Base-by-base conservation (phyloP, 202 grass and related monocot species). In the Dendrocalamus latiflorus region DNA sequence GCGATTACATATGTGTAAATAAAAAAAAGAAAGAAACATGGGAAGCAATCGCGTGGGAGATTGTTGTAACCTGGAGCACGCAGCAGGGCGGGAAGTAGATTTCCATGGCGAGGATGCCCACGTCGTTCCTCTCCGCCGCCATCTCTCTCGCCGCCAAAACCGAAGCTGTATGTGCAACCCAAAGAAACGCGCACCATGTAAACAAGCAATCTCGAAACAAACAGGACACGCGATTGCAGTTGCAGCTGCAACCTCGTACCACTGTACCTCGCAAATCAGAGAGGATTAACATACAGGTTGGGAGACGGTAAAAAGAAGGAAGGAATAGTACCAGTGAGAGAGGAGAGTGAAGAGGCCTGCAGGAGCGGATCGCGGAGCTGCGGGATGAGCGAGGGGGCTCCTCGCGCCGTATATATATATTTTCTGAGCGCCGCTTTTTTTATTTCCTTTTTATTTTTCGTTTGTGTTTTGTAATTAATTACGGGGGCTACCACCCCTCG, bases 101-200 rank as follows among this genome's bases (percentile, higher is more conserved):
- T 38, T 94, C 92, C 92, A 94, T 89, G 86, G 92, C 92, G 30
- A 94, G 89, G 69, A 94, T 86, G 54, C 92, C 92, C 24, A 85
- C 92, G 78, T 90, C 84, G 76, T 80, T 88, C 71, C 56, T 67
- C 76, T 85, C 89, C 86, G 84, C 84, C 43, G 57, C 80, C 80
- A 83, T 68, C 54, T 88, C 24, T 22, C 47, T 66, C 15, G 24
- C 6, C 28, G 20, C 20, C 5, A 15, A 56, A 74, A 55, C 50
- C 30, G 5, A 55, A 74, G 2, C 44, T n/a, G n/a, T n/a, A n/a
- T 24, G 7, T 60, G n/a, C 51, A 48, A 24, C 22, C 21, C 21
- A 58, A 13, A 6, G 3, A 41, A 11, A 59, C n/a, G 37, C 36
- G 2, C 20, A 43, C 4, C 55, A 6, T 14, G 41, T 42, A 14